Percentiles rank a stretch among this genome's conserved stretches.
phyloP scores from a whole-genome alignment of 768 basidiomycete genomes.

The Mrakia frigida region DNA sequence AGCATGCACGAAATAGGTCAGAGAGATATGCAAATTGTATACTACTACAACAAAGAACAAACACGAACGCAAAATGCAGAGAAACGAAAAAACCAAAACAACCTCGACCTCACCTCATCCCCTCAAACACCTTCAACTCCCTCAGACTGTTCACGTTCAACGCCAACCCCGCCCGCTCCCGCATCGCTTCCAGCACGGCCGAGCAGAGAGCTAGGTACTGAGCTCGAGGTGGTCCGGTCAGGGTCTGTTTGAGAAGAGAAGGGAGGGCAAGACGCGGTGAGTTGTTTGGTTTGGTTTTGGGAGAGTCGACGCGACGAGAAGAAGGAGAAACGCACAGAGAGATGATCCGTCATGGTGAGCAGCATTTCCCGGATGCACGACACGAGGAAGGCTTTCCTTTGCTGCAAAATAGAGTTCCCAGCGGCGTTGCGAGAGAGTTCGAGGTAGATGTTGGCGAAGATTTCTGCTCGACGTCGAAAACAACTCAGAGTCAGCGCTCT shows the following conservation, averaged over 20 bases:
- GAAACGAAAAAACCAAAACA: too few species aligned
- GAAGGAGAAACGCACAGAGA: background rate
- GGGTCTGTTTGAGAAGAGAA: background rate
- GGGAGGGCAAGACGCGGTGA: background rate
- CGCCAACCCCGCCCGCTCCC: background rate
- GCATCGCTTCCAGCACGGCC: conserved; percentile 3
- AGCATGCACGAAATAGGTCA: too few species aligned
- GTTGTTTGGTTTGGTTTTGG: too few species aligned
- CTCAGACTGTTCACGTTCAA: conserved; percentile 1
- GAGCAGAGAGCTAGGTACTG: conserved; percentile 3
- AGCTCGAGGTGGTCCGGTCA: background rate
- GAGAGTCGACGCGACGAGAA: background rate
- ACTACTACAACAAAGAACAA: too few species aligned
- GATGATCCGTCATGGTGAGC: conserved; percentile 14
- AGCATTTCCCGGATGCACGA: conserved; percentile 26
- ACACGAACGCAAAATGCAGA: too few species aligned
- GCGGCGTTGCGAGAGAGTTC: conserved; percentile 14
- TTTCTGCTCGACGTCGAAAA: conserved; percentile 43
- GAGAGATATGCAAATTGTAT: too few species aligned
- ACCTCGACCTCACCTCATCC: background rate
- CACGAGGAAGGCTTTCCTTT: conserved; percentile 21
- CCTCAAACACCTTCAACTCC: background rate
- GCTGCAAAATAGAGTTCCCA: conserved; percentile 14
- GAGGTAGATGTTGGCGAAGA: conserved; percentile 48
- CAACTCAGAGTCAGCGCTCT: background rate